phyloP scores from a whole-genome alignment of 208 protist genomes.

The Leishmania tropica region DNA sequence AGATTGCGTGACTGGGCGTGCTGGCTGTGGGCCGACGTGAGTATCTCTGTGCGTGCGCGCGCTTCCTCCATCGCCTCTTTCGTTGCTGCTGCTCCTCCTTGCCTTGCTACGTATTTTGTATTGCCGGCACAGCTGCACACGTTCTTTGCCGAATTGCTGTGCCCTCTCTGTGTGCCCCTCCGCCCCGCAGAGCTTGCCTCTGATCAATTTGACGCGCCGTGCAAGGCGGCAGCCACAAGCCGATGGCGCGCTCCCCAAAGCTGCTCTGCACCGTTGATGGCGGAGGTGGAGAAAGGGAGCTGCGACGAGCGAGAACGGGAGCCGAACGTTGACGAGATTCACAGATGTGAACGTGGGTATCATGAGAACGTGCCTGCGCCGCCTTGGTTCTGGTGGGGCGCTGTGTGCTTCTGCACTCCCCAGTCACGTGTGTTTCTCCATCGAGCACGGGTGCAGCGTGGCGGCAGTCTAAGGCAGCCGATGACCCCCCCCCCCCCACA shows the following conservation, averaged over 20 bases:
- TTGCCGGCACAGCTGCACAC: not conserved
- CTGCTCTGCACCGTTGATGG: not conserved
- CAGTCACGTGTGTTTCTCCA: not conserved
- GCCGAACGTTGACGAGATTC: not conserved
- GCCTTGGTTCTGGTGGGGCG: not conserved
- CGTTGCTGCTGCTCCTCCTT: not conserved
- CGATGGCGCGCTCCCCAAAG: not conserved
- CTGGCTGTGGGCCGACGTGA: not conserved
- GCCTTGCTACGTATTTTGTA: not conserved
- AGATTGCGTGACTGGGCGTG: not conserved
- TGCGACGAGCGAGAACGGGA: not conserved
- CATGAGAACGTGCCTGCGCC: not conserved
- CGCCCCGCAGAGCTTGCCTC: not conserved
- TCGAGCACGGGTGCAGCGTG: not conserved
- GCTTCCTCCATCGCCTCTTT: not conserved
- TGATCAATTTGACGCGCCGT: not conserved
- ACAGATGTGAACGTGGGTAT: not conserved
- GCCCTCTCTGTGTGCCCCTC: not conserved
- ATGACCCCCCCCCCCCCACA: not conserved
- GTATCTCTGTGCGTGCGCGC: constrained; percentile 2
- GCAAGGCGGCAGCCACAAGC: not conserved
- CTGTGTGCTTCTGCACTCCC: not conserved
- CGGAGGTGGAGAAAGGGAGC: not conserved
- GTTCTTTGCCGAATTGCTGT: not conserved
- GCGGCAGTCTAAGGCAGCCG: not conserved